Evolutionary conservation across 257 asterid genomes (phyloP).

Genomic region (Solanum virginianum): DNA sequence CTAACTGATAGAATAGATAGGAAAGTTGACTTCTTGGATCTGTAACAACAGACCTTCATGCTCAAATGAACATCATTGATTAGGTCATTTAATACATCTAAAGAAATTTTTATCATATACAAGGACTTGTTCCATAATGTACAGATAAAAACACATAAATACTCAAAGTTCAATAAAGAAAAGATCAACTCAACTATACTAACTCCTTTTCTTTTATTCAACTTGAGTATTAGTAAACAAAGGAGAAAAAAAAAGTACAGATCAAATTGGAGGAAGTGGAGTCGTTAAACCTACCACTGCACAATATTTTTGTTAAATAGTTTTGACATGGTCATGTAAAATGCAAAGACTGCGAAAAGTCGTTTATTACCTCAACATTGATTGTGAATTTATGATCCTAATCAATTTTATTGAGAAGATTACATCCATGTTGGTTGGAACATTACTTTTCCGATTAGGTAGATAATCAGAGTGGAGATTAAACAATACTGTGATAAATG

Average conservation of each 20-base stretch:
- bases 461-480: not conserved
- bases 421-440: not conserved
- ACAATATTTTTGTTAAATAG: not conserved
- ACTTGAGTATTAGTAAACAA: not conserved
- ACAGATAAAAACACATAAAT: not conserved
- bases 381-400: not conserved
- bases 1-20: not conserved
- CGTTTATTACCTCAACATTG: not conserved
- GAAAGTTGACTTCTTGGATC: not conserved
- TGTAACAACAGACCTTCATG: not conserved
- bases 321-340: not conserved
- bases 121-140: not conserved
- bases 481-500: not conserved
- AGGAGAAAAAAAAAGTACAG: not conserved
- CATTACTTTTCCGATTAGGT: not conserved
- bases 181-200: not conserved
- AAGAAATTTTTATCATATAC: not conserved
- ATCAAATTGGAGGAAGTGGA: not conserved
- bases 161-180: not conserved
- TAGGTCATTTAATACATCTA: not conserved
- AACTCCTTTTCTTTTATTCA: not conserved
- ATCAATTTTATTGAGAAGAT: not conserved
- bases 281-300: not conserved
- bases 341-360: not conserved
- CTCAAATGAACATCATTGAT: not conserved